Conservation (phyloP, 2,329 filamentous ascomycete genomes). For the Fusarium abutilonis region DNA sequence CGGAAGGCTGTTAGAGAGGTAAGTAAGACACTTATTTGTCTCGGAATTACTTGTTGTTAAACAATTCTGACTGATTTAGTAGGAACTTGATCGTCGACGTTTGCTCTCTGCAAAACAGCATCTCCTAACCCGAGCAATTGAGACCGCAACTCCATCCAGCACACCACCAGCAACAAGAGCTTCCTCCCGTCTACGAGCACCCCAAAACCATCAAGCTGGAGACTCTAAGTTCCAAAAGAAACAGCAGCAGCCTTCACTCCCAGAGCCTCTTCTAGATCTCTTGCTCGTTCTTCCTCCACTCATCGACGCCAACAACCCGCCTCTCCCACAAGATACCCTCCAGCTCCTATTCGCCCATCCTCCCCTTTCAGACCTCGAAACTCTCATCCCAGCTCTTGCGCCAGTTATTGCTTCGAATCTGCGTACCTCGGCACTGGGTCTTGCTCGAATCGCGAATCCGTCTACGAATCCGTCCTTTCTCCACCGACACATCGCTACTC, state of each 20-base stretch:
- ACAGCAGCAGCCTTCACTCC: constrained; percentile 44
- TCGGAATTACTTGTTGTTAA: not conserved
- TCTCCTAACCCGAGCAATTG: constrained; percentile 62
- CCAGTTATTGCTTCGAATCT: constrained; percentile 61
- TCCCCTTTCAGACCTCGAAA: constrained; percentile 59
- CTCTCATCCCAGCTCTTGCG: constrained; percentile 59
- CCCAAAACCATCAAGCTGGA: constrained; percentile 33
- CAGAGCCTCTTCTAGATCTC: constrained; percentile 61
- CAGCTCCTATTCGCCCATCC: constrained; percentile 60
- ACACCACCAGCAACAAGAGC: constrained; percentile 39
- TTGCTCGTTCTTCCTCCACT: constrained; percentile 65
- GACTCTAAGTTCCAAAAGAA: constrained; percentile 33
- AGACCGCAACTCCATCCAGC: constrained; percentile 52
- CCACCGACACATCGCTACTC: constrained; percentile 64
- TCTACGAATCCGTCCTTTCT: constrained; percentile 64
- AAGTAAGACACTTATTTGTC: constrained; percentile 50
- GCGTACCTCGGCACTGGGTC: constrained; percentile 57
- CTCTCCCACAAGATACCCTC: constrained; percentile 51
- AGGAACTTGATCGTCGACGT: constrained; percentile 63
- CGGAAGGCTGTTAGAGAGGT: constrained; percentile 62
- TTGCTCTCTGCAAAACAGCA: constrained; percentile 60
- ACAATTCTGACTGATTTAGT: not conserved
- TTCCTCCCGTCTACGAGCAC: constrained; percentile 43
- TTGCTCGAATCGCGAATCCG: constrained; percentile 61
- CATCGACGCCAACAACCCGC: constrained; percentile 49